Conservation (phyloP, 1,284 basidiomycete genomes). For the Trichosporon inkin region DNA sequence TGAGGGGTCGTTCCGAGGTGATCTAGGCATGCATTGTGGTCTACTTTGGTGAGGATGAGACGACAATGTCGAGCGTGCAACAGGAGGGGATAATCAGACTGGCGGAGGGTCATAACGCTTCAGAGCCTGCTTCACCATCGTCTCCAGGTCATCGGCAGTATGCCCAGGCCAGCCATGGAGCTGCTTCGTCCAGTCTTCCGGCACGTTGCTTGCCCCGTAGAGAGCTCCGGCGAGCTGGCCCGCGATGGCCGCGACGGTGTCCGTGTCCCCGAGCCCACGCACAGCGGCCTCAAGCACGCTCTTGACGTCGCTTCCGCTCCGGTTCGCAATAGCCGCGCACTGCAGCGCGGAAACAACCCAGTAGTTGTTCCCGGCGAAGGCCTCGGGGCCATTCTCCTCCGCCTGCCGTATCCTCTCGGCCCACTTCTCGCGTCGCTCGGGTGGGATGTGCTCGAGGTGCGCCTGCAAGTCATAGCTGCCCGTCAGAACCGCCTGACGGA, state of each 20-base stretch:
- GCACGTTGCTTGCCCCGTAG: constrained; percentile 5
- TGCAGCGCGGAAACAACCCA: constrained; percentile 14
- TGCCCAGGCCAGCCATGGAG: constrained; percentile 11
- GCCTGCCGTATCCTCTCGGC: background rate
- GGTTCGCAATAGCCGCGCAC: background rate
- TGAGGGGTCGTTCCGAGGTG: no score
- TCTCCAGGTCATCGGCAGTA: background rate
- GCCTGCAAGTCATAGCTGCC: background rate
- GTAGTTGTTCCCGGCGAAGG: background rate
- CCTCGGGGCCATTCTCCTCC: background rate
- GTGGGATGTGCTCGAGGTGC: background rate
- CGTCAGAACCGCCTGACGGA: constrained; percentile 8
- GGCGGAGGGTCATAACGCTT: background rate
- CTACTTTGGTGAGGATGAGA: no score
- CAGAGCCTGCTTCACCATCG: constrained; percentile 6
- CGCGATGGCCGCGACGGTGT: constrained; percentile 13
- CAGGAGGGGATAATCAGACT: no score
- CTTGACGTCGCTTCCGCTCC: background rate
- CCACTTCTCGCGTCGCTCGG: background rate
- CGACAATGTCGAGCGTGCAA: no score
- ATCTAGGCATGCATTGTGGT: no score
- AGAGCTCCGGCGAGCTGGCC: constrained; percentile 6
- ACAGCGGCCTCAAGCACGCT: constrained; percentile 9
- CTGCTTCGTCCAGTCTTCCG: background rate
- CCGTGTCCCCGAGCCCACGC: constrained; percentile 7